phyloP scores from a whole-genome alignment of 495 filamentous ascomycete species.

The Penicillium maclennaniae region DNA sequence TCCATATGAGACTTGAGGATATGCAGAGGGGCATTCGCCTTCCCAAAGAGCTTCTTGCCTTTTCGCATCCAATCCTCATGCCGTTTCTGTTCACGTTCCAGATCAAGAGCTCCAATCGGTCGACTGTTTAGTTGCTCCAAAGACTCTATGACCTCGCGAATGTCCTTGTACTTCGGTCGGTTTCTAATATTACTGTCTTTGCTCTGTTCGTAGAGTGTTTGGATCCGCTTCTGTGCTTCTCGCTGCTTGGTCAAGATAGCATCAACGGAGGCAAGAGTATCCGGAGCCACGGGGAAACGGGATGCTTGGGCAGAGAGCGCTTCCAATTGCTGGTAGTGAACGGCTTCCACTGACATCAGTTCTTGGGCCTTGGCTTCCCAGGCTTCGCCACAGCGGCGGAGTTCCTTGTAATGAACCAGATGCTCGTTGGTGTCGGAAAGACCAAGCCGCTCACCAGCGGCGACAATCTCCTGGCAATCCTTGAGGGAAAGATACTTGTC shows the following conservation, averaged over 20 bases:
- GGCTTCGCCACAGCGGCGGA: conserved; percentile 68
- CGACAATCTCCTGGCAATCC: conserved; percentile 74
- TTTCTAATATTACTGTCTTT: conserved; percentile 69
- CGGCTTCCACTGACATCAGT: conserved; percentile 79
- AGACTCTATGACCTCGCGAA: conserved; percentile 82
- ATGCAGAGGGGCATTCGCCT: conserved; percentile 94
- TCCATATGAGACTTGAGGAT: conserved; percentile 94
- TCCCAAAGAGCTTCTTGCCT: conserved; percentile 97
- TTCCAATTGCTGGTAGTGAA: conserved; percentile 93
- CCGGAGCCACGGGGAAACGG: conserved; percentile 72
- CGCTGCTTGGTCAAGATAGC: conserved; percentile 94
- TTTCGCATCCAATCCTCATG: conserved; percentile 99
- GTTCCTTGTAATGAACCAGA: conserved; percentile 68
- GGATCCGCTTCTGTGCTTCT: conserved; percentile 84
- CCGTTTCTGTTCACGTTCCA: conserved; percentile 91
- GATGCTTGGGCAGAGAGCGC: conserved; percentile 77
- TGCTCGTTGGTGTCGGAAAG: conserved; percentile 76
- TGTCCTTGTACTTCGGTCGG: conserved; percentile 85
- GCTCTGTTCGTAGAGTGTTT: conserved; percentile 72
- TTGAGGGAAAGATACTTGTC: conserved; percentile 61
- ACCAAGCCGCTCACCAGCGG: conserved; percentile 67
- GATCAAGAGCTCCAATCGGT: conserved; percentile 81
- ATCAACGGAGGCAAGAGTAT: conserved; percentile 80
- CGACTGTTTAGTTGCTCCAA: conserved; percentile 87
- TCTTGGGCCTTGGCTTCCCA: conserved; percentile 96